A percentile compares a stretch with the other conserved stretches of the same genome.
These are phyloP conservation scores for Boehmeria nivea DNA, from an alignment of 306 rosid genomes.

Conservation along the genomic window DNA sequence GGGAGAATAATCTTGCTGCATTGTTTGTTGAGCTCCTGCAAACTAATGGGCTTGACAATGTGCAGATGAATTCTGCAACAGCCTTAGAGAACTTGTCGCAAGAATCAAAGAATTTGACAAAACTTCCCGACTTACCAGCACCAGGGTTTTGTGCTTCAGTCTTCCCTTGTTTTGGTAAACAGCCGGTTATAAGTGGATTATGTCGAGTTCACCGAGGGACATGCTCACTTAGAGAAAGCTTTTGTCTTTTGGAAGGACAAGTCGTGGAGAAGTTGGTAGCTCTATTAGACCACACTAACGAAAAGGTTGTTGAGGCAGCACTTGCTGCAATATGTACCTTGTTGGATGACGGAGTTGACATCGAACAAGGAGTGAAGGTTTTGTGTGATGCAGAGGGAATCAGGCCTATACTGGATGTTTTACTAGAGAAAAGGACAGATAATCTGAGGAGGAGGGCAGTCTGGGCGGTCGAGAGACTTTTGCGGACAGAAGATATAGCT, in stretches of 20 bases:
- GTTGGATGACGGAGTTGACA: conserved; percentile 83
- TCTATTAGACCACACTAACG: conserved; percentile 84
- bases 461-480: conserved; percentile 84
- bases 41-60: conserved; percentile 80
- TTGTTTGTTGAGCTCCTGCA: conserved; percentile 75
- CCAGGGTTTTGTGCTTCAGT: conserved; percentile 62
- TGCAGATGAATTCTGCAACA: conserved; percentile 88
- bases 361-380: conserved; percentile 74
- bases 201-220: conserved; percentile 80
- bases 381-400: conserved; percentile 69
- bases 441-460: conserved; percentile 83
- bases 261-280: conserved; percentile 78
- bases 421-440: conserved; percentile 80
- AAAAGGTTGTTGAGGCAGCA: conserved; percentile 88
- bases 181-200: conserved; percentile 55
- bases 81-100: conserved; percentile 85
- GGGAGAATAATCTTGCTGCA: conserved; percentile 53
- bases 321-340: conserved; percentile 80
- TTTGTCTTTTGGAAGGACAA: conserved; percentile 79
- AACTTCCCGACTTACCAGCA: conserved; percentile 53
- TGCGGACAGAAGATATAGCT: conserved; percentile 80
- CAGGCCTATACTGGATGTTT: conserved; percentile 67
- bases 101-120: conserved; percentile 70
- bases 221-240: conserved; percentile 69
- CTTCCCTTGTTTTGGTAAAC: conserved; percentile 63